Base-by-base conservation (phyloP, 2,329 filamentous ascomycete genomes). In the Pseudogymnoascus sp. region DNA sequence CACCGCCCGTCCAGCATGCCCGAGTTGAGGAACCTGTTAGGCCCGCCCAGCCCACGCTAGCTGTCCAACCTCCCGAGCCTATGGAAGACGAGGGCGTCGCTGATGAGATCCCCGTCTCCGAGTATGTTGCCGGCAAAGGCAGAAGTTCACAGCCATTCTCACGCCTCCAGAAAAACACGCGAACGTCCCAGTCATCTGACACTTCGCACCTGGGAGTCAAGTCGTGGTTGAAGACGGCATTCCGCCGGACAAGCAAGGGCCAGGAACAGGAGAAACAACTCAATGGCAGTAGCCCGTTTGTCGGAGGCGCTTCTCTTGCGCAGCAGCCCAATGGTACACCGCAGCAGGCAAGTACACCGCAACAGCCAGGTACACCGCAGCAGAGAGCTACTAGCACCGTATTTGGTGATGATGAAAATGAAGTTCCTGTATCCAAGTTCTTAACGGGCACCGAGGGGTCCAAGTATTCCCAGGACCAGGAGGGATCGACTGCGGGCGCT, bases 211-310 rank as follows among this genome's bases (percentile, higher is more conserved):
- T 59, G 48, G 78, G 77, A 64, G 78, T 83, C 44, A 83, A 78
- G 66, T 77, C 76, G 39, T 85, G 83, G 83, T 75, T 85, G 61
- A 84, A 80, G 70, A 80, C 78, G 25, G 80, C 78, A 5, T 80
- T 85, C 64, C 74, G 75, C n/a, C 66, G 70, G 13, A 58, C 63
- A n/a, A 69, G 65, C 44, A 69, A 64, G 35, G 36, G 63, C 3
- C 68, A 69, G 17, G 33, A 42, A 60, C 65, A 64, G 7, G 62
- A 64, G 42, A 21, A 31, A 38, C 31, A 12, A 15, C 15, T 17
- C 2, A 38, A 31, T 13, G 58, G 61, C 2, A 62, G 75, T 58
- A 74, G 71, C 62, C 72, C 76, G 25, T 84, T 84, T 65, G 69
- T 84, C 12, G 82, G 82, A 12, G 81, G 82, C 5, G 79, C 77